Evolutionary conservation across 805 yeast genomes (phyloP), one percentile per base, ranked within the genome.

Genomic region (Grigorovia yakushimaensis): DNA sequence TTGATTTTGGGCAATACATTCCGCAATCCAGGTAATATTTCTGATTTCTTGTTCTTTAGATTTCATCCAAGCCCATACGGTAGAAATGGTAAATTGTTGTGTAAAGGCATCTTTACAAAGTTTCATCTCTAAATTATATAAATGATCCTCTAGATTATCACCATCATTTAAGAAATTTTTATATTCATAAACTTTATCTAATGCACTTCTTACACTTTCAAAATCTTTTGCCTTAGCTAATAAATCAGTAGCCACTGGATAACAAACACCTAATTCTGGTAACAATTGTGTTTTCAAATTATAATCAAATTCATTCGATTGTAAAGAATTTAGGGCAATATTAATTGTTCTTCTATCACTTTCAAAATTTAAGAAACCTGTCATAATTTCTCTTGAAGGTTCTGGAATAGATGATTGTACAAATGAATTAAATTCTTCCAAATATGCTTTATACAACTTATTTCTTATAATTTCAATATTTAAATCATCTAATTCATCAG

Each of bases 11-110:
- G 98, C 96, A 71, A 93, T 93, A 73, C 99, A 93, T 71, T 93
- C 99, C 44, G 98, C 96, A 48, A 93, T 91, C 99, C 99, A 93
- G n/a, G 98, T 88, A 55, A 93, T 84, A 66, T 93, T 93, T 68
- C 98, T 79, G 50, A 94, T 80, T 68, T 93, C 99, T 69, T 94
- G 98, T 68, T 93, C 98, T 61, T 84, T 85, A 17, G 96, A 83
- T 68, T 88, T 84, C 62, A 94, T 77, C 95, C 96, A 93, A 6
- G 96, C 96, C 93, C 96, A 93, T 48, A 93, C 74, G 2, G 96
- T 84, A 37, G 88, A 77, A 57, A 84, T 77, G 17, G 96, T 81
- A 67, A 93, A 93, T 67, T 91, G 98, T 69, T 93, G 98, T 33
- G 98, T 89, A 67, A 93, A 88, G 0, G 96, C 96, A 62, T 84